A percentile compares a stretch with the other conserved stretches of the same genome.
Conservation (phyloP, 2,329 filamentous ascomycete genomes). For the Lachnellula subtilissima region DNA sequence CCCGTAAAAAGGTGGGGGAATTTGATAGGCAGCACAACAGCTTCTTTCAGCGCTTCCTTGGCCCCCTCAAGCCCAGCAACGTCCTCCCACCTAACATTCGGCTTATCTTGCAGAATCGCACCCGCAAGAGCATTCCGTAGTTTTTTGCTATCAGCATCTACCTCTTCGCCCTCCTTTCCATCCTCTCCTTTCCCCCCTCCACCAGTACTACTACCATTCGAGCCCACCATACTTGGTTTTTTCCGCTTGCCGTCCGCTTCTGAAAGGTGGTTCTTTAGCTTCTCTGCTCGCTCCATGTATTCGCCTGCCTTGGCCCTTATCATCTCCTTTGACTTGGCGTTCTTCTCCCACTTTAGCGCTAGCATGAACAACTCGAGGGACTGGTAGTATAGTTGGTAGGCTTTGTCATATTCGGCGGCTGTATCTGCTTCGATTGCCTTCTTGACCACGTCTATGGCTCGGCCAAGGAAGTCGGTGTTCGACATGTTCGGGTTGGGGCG, state of each 20-base stretch:
- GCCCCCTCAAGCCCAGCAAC: slow-evolving; percentile 90
- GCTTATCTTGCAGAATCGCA: slow-evolving; percentile 90
- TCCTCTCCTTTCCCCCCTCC: slow-evolving; percentile 58
- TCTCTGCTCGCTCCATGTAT: slow-evolving; percentile 98
- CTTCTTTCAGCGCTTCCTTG: slow-evolving; percentile 96
- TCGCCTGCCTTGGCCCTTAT: slow-evolving; percentile 91
- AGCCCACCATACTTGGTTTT: slow-evolving; percentile 67
- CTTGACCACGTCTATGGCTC: slow-evolving; percentile 94
- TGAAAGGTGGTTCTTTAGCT: slow-evolving; percentile 85
- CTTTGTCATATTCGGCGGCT: slow-evolving; percentile 92
- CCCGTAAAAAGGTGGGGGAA: slow-evolving; percentile 95
- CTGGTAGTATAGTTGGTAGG: slow-evolving; percentile 93
- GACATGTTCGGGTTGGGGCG: slow-evolving; percentile 58
- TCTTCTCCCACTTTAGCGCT: slow-evolving; percentile 99
- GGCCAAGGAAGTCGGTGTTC: slow-evolving; percentile 92
- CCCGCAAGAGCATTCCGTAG: slow-evolving; percentile 84
- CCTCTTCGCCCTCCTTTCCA: slow-evolving; percentile 52
- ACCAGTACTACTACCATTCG: slow-evolving; percentile 62
- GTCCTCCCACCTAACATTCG: slow-evolving; percentile 97
- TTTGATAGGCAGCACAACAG: slow-evolving; percentile 95
- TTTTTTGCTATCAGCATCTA: slow-evolving; percentile 95
- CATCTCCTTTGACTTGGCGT: slow-evolving; percentile 93
- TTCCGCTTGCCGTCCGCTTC: slow-evolving; percentile 67
- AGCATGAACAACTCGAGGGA: slow-evolving; percentile 98
- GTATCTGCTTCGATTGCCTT: slow-evolving; percentile 97